phyloP scores from a whole-genome alignment of 1,139 yeast genomes.

The Pichia inconspicua region DNA sequence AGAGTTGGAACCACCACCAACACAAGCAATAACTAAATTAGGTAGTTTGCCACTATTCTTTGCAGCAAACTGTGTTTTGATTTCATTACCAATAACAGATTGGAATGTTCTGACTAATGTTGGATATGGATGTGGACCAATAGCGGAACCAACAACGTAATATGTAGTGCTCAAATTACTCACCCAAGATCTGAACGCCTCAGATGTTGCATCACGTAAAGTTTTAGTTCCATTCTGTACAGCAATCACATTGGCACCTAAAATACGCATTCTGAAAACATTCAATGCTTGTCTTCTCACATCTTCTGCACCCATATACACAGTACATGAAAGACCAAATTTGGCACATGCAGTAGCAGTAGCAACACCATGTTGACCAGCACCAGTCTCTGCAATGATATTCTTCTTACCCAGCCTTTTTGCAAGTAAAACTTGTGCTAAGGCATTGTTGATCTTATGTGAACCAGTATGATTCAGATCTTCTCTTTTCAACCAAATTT shows the following conservation, averaged over 20 bases:
- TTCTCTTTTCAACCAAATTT: conserved; percentile 96
- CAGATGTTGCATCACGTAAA: conserved; percentile 94
- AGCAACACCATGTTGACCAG: conserved; percentile 99
- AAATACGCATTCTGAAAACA: conserved; percentile 92
- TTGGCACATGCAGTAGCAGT: conserved; percentile 99
- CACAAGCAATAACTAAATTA: conserved; percentile 93
- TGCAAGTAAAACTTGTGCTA: conserved; percentile 90
- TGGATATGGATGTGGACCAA: conserved; percentile 99
- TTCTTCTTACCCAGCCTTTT: conserved; percentile 84
- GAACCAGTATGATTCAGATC: conserved; percentile 97
- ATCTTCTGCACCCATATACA: conserved; percentile 98
- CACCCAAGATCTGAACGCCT: conserved; percentile 95
- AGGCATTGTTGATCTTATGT: conserved; percentile 92
- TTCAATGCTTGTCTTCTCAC: conserved; percentile 96
- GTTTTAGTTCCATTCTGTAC: conserved; percentile 95
- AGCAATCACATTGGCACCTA: conserved; percentile 92
- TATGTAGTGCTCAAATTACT: conserved; percentile 79
- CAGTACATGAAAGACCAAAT: conserved; percentile 92
- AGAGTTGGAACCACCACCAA: conserved; percentile 98
- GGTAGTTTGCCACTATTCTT: conserved; percentile 79
- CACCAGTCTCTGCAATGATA: conserved; percentile 98
- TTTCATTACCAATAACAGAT: conserved; percentile 91
- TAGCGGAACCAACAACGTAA: conserved; percentile 94
- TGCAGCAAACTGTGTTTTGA: conserved; percentile 80
- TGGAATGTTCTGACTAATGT: conserved; percentile 97